Percentiles rank a stretch among this genome's conserved stretches.
These are phyloP conservation scores for Seiridium cupressi DNA, from an alignment of 2,329 filamentous ascomycete species.

Conservation along the genomic window DNA sequence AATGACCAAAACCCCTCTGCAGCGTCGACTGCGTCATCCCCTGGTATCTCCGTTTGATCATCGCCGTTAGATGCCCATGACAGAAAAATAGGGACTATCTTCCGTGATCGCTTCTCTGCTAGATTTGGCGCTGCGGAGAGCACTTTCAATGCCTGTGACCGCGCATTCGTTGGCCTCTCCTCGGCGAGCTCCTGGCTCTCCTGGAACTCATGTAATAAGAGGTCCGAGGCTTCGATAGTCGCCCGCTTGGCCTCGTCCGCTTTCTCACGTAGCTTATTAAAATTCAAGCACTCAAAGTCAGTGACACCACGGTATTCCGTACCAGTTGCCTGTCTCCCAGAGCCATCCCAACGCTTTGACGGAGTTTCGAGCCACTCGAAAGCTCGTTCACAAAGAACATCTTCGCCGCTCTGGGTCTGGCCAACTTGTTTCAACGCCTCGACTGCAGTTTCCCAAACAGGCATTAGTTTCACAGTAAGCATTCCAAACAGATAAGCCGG, in stretches of 20 bases:
- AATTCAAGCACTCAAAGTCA: constrained; percentile 83
- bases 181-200: constrained; percentile 56
- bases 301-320: constrained; percentile 46
- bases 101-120: constrained; percentile 82
- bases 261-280: constrained; percentile 56
- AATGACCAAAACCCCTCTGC: constrained; percentile 59
- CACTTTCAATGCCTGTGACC: constrained; percentile 77
- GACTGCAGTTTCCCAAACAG: constrained; percentile 83
- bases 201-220: constrained; percentile 64
- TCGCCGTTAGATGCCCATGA: constrained; percentile 67
- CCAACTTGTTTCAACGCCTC: constrained; percentile 74
- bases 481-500: constrained; percentile 86
- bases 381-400: constrained; percentile 66
- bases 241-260: constrained; percentile 51
- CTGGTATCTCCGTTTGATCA: constrained; percentile 31
- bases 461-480: constrained; percentile 79
- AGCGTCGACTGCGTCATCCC: constrained; percentile 13
- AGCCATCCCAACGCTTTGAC: constrained; percentile 52
- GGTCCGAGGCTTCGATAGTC: constrained; percentile 51
- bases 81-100: constrained; percentile 82
- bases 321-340: constrained; percentile 26
- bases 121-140: constrained; percentile 70
- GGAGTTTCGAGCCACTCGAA: constrained; percentile 73
- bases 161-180: constrained; percentile 53
- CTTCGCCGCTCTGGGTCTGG: constrained; percentile 69